phyloP scores from a whole-genome alignment of 2,329 filamentous ascomycete species.

The Pyrenophora graminea region DNA sequence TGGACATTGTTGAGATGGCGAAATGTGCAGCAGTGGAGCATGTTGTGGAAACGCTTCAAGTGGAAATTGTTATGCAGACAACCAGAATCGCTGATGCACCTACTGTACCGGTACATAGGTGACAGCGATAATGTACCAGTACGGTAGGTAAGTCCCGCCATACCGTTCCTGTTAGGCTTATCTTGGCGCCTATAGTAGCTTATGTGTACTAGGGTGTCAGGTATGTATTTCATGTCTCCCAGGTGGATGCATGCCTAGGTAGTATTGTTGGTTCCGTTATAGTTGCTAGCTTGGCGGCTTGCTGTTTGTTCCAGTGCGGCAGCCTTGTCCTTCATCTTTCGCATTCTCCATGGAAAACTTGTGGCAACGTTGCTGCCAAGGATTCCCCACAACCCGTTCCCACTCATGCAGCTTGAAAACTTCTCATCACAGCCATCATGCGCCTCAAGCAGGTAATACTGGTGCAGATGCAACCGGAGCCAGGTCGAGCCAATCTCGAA shows the following conservation, averaged over 20 bases:
- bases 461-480: background rate
- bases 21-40: too few relatives aligned
- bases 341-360: background rate
- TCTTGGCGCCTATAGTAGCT: too few relatives aligned
- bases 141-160: too few relatives aligned
- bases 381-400: background rate
- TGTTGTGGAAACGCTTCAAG: too few relatives aligned
- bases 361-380: background rate
- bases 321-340: background rate
- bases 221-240: too few relatives aligned
- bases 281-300: slow-evolving; percentile 2
- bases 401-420: background rate
- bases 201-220: too few relatives aligned
- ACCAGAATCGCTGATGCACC: background rate
- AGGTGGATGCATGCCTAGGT: too few relatives aligned
- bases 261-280: too few relatives aligned
- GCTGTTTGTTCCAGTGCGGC: background rate
- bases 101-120: too few relatives aligned
- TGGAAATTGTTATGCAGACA: background rate
- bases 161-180: too few relatives aligned
- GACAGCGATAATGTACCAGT: too few relatives aligned
- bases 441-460: background rate
- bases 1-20: too few relatives aligned
- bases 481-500: background rate
- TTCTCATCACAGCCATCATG: background rate